Conservation (phyloP, 2,329 filamentous ascomycete species). For the Pleomassaria siparia region DNA sequence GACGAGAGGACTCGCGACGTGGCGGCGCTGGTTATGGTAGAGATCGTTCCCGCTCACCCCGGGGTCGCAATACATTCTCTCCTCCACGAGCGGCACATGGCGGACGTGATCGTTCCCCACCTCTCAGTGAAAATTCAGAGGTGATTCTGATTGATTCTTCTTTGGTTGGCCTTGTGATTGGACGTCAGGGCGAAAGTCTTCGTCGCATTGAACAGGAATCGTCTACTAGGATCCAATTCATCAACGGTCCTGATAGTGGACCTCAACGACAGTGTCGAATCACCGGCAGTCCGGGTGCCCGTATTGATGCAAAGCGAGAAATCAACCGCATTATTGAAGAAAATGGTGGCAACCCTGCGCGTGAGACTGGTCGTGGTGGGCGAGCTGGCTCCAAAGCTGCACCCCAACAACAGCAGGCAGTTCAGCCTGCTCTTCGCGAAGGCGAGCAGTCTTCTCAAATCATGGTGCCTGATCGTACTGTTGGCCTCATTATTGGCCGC, state of each 20-base stretch:
- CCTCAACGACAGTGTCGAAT: slow-evolving; percentile 84
- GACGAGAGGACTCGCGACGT: slow-evolving; percentile 66
- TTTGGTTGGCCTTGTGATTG: slow-evolving; percentile 87
- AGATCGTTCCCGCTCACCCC: slow-evolving; percentile 73
- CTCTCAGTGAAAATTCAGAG: slow-evolving; percentile 71
- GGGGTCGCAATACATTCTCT: slow-evolving; percentile 62
- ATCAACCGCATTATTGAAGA: slow-evolving; percentile 89
- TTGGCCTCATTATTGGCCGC: slow-evolving; percentile 90
- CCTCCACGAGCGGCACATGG: slow-evolving; percentile 57
- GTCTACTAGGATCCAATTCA: slow-evolving; percentile 82
- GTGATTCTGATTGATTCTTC: slow-evolving; percentile 84
- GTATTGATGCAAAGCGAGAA: slow-evolving; percentile 76
- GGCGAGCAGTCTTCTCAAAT: slow-evolving; percentile 88
- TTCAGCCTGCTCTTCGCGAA: slow-evolving; percentile 64
- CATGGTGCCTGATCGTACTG: slow-evolving; percentile 91
- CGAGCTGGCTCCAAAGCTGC: slow-evolving; percentile 44
- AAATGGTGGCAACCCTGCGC: slow-evolving; percentile 61
- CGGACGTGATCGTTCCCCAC: slow-evolving; percentile 59
- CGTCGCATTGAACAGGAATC: slow-evolving; percentile 82
- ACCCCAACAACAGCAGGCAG: slow-evolving; percentile 18
- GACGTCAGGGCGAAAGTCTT: slow-evolving; percentile 85
- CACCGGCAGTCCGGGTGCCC: slow-evolving; percentile 69
- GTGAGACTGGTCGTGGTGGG: slow-evolving; percentile 41
- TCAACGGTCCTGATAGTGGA: slow-evolving; percentile 73
- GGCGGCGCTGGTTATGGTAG: slow-evolving; percentile 62